Conservation (phyloP, 176 grass and related monocot species). For the Bromus sterilis region DNA sequence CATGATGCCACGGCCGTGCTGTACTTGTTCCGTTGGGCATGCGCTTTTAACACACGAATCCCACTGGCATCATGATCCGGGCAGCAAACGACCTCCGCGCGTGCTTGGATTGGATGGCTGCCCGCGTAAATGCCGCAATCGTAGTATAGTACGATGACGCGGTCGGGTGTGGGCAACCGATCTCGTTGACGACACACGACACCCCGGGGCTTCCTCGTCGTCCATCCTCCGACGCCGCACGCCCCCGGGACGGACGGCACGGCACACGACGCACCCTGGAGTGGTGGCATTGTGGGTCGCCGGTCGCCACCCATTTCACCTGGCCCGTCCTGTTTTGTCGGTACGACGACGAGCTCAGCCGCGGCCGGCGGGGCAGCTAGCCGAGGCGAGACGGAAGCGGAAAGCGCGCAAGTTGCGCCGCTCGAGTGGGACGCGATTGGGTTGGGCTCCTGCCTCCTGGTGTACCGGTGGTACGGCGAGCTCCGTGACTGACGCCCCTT, state of each 20-base stretch:
- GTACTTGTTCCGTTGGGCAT: not conserved
- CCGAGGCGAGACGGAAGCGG: not conserved
- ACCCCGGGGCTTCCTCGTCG: not conserved
- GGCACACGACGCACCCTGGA: too few species aligned
- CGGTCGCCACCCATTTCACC: not conserved
- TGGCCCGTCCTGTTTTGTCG: not conserved
- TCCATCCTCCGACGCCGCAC: not conserved
- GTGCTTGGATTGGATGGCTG: not conserved
- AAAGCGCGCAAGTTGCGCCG: too few species aligned
- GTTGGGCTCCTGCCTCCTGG: too few species aligned
- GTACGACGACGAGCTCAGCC: not conserved
- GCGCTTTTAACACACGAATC: not conserved
- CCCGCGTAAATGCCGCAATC: not conserved
- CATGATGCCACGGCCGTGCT: not conserved
- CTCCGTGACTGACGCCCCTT: not conserved
- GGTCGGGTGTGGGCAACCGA: constrained; percentile 2
- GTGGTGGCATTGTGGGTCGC: too few species aligned
- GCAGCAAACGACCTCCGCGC: not conserved
- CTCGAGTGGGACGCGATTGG: not conserved
- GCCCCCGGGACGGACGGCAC: too few species aligned
- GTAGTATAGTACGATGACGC: not conserved
- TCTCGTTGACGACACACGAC: not conserved
- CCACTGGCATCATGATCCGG: not conserved
- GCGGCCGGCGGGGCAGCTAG: not conserved
- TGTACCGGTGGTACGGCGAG: not conserved